A percentile compares a stretch with the other conserved stretches of the same genome.
Evolutionary conservation across 2,329 filamentous ascomycete species (phyloP).

Genomic region (Alternaria sp.): DNA sequence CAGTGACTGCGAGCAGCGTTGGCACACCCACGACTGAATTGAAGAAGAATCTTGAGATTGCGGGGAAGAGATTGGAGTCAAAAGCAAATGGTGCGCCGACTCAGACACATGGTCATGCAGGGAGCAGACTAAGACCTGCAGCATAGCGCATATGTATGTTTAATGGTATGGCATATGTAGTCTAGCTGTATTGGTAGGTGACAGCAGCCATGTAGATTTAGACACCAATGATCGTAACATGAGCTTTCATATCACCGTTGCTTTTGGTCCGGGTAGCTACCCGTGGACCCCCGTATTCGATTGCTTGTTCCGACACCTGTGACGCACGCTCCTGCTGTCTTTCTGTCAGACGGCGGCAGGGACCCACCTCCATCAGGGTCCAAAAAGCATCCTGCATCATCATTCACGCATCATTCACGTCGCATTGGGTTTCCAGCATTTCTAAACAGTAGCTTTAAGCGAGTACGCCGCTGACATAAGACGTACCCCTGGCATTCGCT

Average conservation of each 20-base stretch:
- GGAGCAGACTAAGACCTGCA: constrained; percentile 35
- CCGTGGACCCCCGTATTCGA: background rate
- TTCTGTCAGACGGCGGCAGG: background rate
- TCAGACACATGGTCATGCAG: constrained; percentile 25
- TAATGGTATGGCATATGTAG: too few relatives aligned
- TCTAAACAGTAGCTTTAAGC: background rate
- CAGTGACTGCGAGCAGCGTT: constrained; percentile 33
- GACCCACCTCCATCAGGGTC: background rate
- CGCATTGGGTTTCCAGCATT: background rate
- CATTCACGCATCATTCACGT: background rate
- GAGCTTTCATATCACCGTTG: background rate
- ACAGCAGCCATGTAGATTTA: background rate
- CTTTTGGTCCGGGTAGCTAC: background rate
- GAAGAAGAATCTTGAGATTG: constrained; percentile 24
- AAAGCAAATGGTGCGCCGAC: constrained; percentile 26
- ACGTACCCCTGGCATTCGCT: background rate
- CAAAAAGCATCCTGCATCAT: background rate
- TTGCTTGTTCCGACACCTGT: background rate
- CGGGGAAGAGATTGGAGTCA: constrained; percentile 17
- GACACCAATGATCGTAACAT: background rate
- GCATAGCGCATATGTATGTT: background rate
- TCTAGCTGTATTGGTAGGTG: background rate
- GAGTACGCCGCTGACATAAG: constrained; percentile 7
- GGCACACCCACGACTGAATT: constrained; percentile 28
- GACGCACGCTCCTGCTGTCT: background rate